These are phyloP conservation scores for Auricularia heimuer DNA, from an alignment of 768 basidiomycete species.

Conservation along the genomic window DNA sequence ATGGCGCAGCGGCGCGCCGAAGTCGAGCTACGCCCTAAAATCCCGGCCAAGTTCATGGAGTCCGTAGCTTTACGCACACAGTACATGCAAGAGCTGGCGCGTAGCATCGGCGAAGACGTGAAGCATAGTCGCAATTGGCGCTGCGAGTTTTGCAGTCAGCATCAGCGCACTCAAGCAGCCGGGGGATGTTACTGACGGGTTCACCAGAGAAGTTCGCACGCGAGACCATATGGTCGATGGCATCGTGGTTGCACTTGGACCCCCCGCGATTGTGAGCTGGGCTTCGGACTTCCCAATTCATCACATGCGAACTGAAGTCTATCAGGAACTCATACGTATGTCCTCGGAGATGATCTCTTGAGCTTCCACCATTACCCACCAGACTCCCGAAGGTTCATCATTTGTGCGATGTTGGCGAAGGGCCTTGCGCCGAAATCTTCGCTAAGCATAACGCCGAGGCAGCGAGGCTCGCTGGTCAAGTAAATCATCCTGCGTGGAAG, in stretches of 20 bases:
- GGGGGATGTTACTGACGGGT: too few relatives aligned
- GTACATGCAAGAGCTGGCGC: neutral
- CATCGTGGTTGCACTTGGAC: neutral
- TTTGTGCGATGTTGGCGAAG: neutral
- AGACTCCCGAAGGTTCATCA: neutral
- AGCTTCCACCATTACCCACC: neutral
- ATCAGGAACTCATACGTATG: neutral
- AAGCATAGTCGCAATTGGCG: neutral
- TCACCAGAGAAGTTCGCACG: neutral
- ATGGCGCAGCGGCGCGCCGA: neutral
- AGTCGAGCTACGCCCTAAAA: neutral
- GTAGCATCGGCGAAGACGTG: neutral
- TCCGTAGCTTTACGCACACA: neutral
- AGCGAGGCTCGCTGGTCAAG: neutral
- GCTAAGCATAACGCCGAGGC: neutral
- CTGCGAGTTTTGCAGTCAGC: neutral
- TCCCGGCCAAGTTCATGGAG: neutral
- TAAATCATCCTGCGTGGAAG: neutral
- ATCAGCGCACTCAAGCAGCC: neutral
- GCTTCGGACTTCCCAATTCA: neutral
- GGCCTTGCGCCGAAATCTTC: neutral
- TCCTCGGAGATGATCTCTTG: neutral
- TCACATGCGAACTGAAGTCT: neutral
- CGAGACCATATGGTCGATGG: neutral
- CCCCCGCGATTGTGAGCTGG: neutral